Percentiles rank a stretch among this genome's conserved stretches.
Evolutionary conservation across 768 basidiomycete genomes (phyloP).

Genomic region (Coprinopsis marcescibilis): DNA sequence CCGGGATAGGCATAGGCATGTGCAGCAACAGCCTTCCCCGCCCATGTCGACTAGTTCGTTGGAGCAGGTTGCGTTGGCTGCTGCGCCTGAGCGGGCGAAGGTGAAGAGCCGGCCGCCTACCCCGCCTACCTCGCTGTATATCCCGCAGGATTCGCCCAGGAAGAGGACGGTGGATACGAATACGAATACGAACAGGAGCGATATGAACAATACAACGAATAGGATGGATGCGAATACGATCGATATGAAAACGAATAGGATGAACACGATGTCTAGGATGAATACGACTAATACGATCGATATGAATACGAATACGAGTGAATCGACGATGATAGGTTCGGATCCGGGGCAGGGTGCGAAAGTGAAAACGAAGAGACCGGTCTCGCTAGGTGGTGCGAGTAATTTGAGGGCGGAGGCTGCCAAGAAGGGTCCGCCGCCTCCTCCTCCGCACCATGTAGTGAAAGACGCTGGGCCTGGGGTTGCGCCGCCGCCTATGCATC

Average conservation of each 20-base stretch:
- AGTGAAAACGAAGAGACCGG: background rate
- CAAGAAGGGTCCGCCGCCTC: background rate
- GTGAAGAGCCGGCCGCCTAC: background rate
- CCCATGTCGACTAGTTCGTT: conserved; percentile 38
- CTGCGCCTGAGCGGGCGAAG: conserved; percentile 4
- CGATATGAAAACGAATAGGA: no score
- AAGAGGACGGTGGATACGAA: background rate
- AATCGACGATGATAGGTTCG: no score
- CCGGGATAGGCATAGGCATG: conserved; percentile 12
- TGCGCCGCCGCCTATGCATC: conserved; percentile 45
- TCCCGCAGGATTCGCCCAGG: background rate
- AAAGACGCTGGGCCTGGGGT: no score
- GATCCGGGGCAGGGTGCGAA: no score
- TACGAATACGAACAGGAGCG: background rate
- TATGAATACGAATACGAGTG: background rate
- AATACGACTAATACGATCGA: background rate
- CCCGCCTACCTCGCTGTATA: background rate
- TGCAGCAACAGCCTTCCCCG: conserved; percentile 30
- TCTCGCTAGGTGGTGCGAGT: background rate
- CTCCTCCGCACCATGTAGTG: no score
- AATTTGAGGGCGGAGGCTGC: background rate
- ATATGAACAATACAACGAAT: no score
- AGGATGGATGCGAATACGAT: no score
- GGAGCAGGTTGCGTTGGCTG: conserved; percentile 41
- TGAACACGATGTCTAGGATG: background rate